Percentiles rank a stretch among this genome's conserved stretches.
These are phyloP conservation scores for Eutrema heterophyllum DNA, from an alignment of 345 rosid genomes.

Conservation along the genomic window DNA sequence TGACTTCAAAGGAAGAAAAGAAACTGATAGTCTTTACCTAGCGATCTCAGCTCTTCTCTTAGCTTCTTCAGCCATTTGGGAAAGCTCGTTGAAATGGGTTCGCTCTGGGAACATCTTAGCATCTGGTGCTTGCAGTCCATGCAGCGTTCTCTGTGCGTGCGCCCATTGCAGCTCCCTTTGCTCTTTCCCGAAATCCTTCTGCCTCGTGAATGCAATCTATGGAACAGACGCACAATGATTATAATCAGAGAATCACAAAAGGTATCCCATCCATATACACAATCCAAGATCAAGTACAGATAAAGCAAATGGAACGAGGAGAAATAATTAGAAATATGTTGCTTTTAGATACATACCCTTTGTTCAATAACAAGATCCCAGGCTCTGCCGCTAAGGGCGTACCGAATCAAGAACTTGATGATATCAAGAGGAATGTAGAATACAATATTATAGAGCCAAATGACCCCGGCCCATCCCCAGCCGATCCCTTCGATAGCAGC, in stretches of 20 bases:
- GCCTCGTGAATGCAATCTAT: conserved; percentile 94
- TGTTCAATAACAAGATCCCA: conserved; percentile 99
- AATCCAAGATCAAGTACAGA: neutral
- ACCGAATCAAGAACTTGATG: conserved; percentile 87
- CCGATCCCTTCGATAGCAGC: conserved; percentile 98
- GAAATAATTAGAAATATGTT: neutral
- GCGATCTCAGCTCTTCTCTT: conserved; percentile 98
- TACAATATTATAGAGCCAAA: conserved; percentile 90
- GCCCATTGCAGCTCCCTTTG: conserved; percentile 99
- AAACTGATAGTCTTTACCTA: conserved; percentile 39
- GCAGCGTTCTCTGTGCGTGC: conserved; percentile 95
- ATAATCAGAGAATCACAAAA: neutral
- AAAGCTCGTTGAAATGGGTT: conserved; percentile 79
- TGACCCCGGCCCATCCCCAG: conserved; percentile 99
- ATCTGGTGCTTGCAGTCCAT: conserved; percentile 92
- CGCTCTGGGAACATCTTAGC: conserved; percentile 88
- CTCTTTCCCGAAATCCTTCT: conserved; percentile 95
- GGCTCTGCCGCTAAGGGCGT: conserved; percentile 92
- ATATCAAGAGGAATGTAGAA: conserved; percentile 87
- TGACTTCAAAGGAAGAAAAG: neutral
- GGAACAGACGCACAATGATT: neutral
- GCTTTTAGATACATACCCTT: conserved; percentile 55
- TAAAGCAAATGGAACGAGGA: neutral
- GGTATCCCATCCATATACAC: neutral
- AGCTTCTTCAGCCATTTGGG: conserved; percentile 97